Base-by-base conservation (phyloP, 805 yeast species). In the Blastobotrys attinorum region DNA sequence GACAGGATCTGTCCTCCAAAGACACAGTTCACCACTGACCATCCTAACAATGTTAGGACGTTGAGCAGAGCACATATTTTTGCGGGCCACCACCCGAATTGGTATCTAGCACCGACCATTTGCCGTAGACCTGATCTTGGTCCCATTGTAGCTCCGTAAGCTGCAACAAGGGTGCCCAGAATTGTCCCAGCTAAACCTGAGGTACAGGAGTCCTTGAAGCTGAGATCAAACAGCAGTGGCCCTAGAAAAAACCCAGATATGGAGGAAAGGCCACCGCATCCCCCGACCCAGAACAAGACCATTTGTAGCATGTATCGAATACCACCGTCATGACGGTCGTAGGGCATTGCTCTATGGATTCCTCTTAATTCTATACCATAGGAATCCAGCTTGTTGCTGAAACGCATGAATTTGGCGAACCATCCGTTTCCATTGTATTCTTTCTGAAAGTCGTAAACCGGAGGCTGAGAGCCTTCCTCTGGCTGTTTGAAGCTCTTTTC, bases 21-120 rank as follows among this genome's bases (percentile, higher is more conserved):
- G 39, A 86, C 92, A 52, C 83, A 76, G 58, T 85, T 86, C n/a
- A 86, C 88, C 29, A 87, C 80, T n/a, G 90, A 77, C 96, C 96
- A 87, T n/a, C 96, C 96, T 53, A 84, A 60, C 13, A 82, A 81
- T 40, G 95, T 94, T 35, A 83, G 61, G 46, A 83, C 77, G 37
- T 85, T 75, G 31, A 83, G 75, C 34, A 87, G 60, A 3, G 86
- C 79, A 38, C 85, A 83, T 43, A 85, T 66, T 60, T 83, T 81
- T 32, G 87, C 88, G 51, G 80, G 77, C 81, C 82, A 83, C 79
- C 89, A 81, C 1, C 96, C 96, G 59, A 86, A 87, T 38, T 85
- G 65, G 53, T 72, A 85, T 49, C 95, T 70, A 1, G 88, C 81
- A 18, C 84, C 73, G 7, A 86, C 89, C 88, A 87, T 83, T 57